A percentile compares a stretch with the other conserved stretches of the same genome.
Evolutionary conservation across 495 filamentous ascomycete species (phyloP).

Genomic region (Talaromyces wortmannii): DNA sequence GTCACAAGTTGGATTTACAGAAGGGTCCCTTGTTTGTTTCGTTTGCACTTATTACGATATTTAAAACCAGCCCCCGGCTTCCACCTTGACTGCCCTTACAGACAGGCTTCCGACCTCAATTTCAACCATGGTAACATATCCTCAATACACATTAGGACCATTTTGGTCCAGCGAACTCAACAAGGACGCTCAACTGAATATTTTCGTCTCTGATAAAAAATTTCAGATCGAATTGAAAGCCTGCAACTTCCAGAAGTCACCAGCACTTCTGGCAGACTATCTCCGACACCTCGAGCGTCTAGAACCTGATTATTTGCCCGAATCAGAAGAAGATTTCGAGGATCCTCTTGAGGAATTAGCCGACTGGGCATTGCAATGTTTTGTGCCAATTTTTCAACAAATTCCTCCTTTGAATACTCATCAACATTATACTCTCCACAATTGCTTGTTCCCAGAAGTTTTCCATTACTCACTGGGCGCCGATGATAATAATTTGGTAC

Average conservation of each 20-base stretch:
- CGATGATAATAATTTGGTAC: not conserved
- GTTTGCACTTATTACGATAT: no score
- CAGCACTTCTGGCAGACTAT: slow-evolving; percentile 8
- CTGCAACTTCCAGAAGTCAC: slow-evolving; percentile 6
- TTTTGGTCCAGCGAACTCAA: slow-evolving; percentile 7
- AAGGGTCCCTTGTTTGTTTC: no score
- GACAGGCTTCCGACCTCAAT: slow-evolving; percentile 11
- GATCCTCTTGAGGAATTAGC: not conserved
- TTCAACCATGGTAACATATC: not conserved
- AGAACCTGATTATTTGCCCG: slow-evolving; percentile 7
- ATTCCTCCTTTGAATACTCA: not conserved
- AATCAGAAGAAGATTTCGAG: slow-evolving; percentile 3
- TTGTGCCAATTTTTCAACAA: not conserved
- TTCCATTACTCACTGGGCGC: not conserved
- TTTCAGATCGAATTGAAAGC: slow-evolving; percentile 6
- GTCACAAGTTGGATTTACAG: no score
- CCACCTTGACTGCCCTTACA: no score
- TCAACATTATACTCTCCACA: not conserved
- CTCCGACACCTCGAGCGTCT: slow-evolving; percentile 7
- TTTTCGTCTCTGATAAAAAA: slow-evolving; percentile 10
- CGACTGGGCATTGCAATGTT: not conserved
- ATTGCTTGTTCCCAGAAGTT: slow-evolving; percentile 2
- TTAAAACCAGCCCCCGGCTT: no score
- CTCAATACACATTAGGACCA: slow-evolving; percentile 8
- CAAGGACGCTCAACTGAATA: slow-evolving; percentile 6